Conservation (phyloP, 768 basidiomycete genomes). For the Pleurotus citrinopileatus region DNA sequence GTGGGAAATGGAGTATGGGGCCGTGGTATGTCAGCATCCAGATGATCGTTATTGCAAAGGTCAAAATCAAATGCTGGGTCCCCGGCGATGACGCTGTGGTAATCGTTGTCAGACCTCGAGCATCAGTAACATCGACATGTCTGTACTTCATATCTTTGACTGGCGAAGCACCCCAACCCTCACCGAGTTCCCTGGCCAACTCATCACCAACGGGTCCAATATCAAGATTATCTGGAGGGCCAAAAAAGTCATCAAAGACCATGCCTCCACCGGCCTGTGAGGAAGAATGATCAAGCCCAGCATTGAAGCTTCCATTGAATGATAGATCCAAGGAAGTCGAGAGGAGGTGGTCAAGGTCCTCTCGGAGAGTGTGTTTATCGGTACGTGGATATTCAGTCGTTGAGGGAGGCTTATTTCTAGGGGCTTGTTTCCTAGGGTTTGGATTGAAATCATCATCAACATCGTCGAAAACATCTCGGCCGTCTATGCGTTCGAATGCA, state of each 20-base stretch:
- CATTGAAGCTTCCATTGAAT: slow-evolving; percentile 38
- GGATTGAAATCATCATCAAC: slow-evolving; percentile 54
- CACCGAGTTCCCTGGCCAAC: slow-evolving; percentile 70
- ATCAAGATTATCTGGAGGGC: slow-evolving; percentile 51
- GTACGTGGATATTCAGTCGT: slow-evolving; percentile 44
- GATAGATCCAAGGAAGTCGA: slow-evolving; percentile 66
- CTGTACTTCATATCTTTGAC: slow-evolving; percentile 21
- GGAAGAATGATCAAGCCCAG: slow-evolving; percentile 42
- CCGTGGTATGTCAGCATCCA: slow-evolving; percentile 7
- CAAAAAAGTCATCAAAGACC: slow-evolving; percentile 51
- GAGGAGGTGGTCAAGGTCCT: slow-evolving; percentile 66
- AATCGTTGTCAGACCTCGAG: too few species aligned
- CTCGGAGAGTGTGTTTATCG: slow-evolving; percentile 63
- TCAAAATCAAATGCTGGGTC: too few species aligned
- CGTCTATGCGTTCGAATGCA: background rate
- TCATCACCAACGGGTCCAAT: slow-evolving; percentile 68
- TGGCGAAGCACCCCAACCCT: slow-evolving; percentile 55
- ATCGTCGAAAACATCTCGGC: slow-evolving; percentile 23
- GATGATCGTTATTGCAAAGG: too few species aligned
- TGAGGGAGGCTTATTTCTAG: slow-evolving; percentile 19
- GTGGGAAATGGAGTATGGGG: background rate
- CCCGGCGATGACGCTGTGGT: too few species aligned
- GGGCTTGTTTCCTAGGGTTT: slow-evolving; percentile 25
- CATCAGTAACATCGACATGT: too few species aligned
- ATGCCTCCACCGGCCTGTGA: slow-evolving; percentile 51